Evolutionary conservation across 2,329 filamentous ascomycete species (phyloP).

Genomic region (Colletotrichum sp.): DNA sequence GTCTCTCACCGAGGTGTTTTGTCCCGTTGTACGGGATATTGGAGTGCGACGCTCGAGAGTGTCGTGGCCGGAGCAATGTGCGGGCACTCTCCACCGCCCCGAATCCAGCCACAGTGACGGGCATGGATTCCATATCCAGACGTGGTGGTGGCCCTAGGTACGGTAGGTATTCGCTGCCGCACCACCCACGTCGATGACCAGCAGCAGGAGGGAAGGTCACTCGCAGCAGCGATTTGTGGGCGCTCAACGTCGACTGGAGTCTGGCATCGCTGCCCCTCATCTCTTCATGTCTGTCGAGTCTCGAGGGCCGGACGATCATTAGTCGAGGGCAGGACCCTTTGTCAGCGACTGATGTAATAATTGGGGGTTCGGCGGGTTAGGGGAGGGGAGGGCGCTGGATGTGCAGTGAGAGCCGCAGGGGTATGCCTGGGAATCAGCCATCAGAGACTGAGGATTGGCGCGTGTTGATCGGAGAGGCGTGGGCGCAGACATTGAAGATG

Average conservation of each 20-base stretch:
- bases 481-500: background rate
- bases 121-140: background rate
- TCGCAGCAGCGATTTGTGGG: background rate
- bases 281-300: background rate
- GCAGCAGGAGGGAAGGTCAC: constrained; percentile 1
- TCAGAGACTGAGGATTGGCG: background rate
- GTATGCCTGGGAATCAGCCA: background rate
- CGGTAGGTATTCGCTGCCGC: background rate
- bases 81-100: background rate
- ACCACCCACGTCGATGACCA: background rate
- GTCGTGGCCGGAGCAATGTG: background rate
- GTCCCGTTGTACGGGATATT: background rate
- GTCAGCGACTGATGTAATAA: background rate
- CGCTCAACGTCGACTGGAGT: background rate
- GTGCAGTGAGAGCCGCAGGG: background rate
- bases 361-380: background rate
- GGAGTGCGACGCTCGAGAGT: background rate
- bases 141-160: background rate
- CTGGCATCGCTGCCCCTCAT: background rate
- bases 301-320: background rate
- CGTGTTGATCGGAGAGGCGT: background rate
- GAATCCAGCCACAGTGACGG: background rate
- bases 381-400: background rate
- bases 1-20: background rate
- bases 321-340: constrained; percentile 1